A percentile compares a stretch with the other conserved stretches of the same genome.
Evolutionary conservation across 352 stramenopile species (phyloP).

Genomic region (Globisporangium cystogenes): DNA sequence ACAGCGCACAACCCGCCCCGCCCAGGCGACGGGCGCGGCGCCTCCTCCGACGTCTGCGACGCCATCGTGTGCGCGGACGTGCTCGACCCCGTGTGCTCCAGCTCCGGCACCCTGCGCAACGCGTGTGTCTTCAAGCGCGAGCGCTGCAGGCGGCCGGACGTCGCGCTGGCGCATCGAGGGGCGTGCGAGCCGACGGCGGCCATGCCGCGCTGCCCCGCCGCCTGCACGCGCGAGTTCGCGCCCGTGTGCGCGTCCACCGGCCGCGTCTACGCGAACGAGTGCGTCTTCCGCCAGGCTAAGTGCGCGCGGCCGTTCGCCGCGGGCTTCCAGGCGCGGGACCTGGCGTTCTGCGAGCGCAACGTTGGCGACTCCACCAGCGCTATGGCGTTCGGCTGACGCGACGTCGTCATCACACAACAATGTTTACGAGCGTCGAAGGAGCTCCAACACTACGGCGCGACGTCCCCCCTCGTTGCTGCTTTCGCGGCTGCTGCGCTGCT

Average conservation of each 20-base stretch:
- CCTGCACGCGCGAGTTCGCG: constrained; percentile 29
- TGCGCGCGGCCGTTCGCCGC: constrained; percentile 21
- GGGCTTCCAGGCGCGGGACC: constrained; percentile 13
- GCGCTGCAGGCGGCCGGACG: constrained; percentile 19
- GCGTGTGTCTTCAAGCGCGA: constrained; percentile 30
- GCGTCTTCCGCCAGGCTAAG: constrained; percentile 41
- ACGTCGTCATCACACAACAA: neutral
- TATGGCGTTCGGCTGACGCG: constrained; percentile 6
- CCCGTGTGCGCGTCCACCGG: constrained; percentile 49
- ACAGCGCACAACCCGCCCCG: constrained; percentile 20
- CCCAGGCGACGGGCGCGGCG: neutral
- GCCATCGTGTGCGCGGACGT: constrained; percentile 32
- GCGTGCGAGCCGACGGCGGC: constrained; percentile 18
- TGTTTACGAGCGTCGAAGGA: neutral
- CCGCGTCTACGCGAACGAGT: constrained; percentile 48
- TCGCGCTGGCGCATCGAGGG: constrained; percentile 18
- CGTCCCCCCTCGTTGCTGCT: too few relatives aligned
- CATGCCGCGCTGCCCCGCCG: constrained; percentile 25
- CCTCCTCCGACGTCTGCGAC: too few relatives aligned
- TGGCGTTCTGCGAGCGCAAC: constrained; percentile 18
- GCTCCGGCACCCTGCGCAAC: constrained; percentile 37
- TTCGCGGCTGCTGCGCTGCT: neutral
- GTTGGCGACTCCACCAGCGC: constrained; percentile 11
- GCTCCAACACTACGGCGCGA: too few relatives aligned
- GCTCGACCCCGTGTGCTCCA: constrained; percentile 46